Percentiles rank a stretch among this genome's conserved stretches.
Conservation (phyloP, 2,329 filamentous ascomycete genomes). For the Didymella keratinophila region DNA sequence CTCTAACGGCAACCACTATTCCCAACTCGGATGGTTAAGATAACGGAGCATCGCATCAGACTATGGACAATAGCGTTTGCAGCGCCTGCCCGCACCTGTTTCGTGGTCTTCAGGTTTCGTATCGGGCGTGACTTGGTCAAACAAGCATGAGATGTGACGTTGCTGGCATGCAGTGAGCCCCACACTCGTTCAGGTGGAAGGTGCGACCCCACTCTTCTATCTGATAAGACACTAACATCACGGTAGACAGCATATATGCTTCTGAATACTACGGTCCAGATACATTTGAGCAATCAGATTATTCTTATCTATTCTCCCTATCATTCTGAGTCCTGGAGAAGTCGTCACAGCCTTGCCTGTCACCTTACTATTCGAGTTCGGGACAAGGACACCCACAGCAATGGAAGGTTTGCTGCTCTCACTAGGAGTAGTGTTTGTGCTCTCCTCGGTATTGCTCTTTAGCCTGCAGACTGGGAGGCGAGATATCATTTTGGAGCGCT, state of each 20-base stretch:
- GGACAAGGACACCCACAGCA: constrained; percentile 1
- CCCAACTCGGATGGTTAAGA: constrained; percentile 29
- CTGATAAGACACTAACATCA: neutral
- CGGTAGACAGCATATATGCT: neutral
- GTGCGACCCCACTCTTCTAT: neutral
- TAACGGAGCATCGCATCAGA: constrained; percentile 31
- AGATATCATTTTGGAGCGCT: constrained; percentile 50
- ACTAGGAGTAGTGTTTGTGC: constrained; percentile 44
- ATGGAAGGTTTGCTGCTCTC: constrained; percentile 37
- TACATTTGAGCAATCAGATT: neutral
- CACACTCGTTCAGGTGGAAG: neutral
- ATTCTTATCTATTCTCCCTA: neutral
- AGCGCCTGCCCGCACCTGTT: constrained; percentile 9
- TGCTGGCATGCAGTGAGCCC: neutral
- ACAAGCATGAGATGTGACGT: neutral
- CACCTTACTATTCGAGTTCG: neutral
- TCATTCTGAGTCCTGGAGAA: neutral
- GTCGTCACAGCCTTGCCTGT: neutral
- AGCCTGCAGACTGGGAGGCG: constrained; percentile 48
- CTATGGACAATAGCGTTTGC: constrained; percentile 24
- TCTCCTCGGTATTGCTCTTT: constrained; percentile 39
- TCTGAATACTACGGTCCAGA: neutral
- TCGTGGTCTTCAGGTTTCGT: too few relatives aligned
- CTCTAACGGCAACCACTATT: constrained; percentile 39
- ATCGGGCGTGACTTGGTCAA: too few relatives aligned